phyloP scores from a whole-genome alignment of 805 yeast genomes.

The Metschnikowia lochheadii region DNA sequence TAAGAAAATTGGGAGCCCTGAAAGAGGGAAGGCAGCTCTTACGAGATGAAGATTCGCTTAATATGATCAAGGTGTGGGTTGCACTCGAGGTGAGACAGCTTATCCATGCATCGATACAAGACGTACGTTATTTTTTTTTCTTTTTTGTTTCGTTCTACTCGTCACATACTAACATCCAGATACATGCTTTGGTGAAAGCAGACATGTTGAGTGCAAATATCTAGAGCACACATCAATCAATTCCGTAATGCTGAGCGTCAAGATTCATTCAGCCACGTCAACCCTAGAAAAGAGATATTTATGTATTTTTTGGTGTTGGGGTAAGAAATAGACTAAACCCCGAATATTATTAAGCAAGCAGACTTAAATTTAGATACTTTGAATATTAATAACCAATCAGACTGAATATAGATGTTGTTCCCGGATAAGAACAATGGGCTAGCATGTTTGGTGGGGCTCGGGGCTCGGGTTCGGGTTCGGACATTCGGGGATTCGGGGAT shows the following conservation, averaged over 20 bases:
- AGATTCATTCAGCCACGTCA: no score
- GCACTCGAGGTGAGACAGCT: conserved; percentile 86
- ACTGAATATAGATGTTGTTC: no score
- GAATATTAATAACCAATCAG: no score
- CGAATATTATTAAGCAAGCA: no score
- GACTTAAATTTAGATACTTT: no score
- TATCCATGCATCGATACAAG: conserved; percentile 77
- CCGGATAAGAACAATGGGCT: no score
- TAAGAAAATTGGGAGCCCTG: conserved; percentile 71
- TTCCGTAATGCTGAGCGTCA: no score
- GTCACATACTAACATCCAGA: conserved; percentile 25
- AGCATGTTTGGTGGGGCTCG: neutral
- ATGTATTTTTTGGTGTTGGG: no score
- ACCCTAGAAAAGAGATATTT: neutral
- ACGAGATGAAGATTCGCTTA: conserved; percentile 54
- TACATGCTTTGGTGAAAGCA: conserved; percentile 41
- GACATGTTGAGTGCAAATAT: conserved; percentile 45
- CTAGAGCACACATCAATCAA: conserved; percentile 10
- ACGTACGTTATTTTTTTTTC: conserved; percentile 42
- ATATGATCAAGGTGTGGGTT: conserved; percentile 88
- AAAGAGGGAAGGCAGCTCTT: conserved; percentile 61
- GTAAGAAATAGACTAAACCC: no score
- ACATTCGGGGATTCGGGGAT: neutral
- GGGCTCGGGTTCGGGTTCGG: no score
- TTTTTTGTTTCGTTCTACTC: neutral